Evolutionary conservation across 495 filamentous ascomycete genomes (phyloP), one percentile per base, ranked within the genome.

Genomic region (Neurospora pannonica): DNA sequence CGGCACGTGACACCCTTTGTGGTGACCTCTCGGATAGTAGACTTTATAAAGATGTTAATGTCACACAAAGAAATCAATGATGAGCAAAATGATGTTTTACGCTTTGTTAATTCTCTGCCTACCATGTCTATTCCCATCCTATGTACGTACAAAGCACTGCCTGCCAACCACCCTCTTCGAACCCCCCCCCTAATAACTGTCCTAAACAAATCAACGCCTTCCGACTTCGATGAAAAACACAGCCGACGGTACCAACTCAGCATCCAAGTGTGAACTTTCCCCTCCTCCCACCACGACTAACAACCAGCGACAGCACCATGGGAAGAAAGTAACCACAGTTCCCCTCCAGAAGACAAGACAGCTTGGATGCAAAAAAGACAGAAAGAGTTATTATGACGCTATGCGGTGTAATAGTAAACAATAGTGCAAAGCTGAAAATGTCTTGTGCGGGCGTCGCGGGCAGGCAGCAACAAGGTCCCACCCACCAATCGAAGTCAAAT

Each of bases 1-100:
- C n/a, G 4, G 39, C 71, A 72, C 71, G 71, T 72, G 71, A 72
- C 71, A 36, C 24, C 71, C 71, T 72, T 72, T 31, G 38, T 31
- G 24, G 17, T 72, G 10, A 72, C 71, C 70, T 28, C n/a, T 21
- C n/a, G 43, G 2, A 0, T 9, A 46, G 3, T 21, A 34, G n/a
- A 46, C 11, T 31, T 60, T 10, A 10, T 6, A 28, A n/a, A n/a
- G 15, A 15, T 28, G 21, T 60, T 15, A 11, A 28, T 6, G 10
- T n/a, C 6, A 10, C n/a, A 19, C 19, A 10, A 21, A 24, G 0
- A 5, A 5, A 24, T 7, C n/a, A 31, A 17, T 3, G 5, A 31
- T 6, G n/a, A 24, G 46, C 2, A n/a, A 31, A 28, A 17, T 2
- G 2, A 31, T 62, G 11, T 15, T 67, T 67, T 19, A 34, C 54